Percentiles rank a stretch among this genome's conserved stretches.
phyloP scores from a whole-genome alignment of 345 rosid genomes.

The Salix arbutifolia region DNA sequence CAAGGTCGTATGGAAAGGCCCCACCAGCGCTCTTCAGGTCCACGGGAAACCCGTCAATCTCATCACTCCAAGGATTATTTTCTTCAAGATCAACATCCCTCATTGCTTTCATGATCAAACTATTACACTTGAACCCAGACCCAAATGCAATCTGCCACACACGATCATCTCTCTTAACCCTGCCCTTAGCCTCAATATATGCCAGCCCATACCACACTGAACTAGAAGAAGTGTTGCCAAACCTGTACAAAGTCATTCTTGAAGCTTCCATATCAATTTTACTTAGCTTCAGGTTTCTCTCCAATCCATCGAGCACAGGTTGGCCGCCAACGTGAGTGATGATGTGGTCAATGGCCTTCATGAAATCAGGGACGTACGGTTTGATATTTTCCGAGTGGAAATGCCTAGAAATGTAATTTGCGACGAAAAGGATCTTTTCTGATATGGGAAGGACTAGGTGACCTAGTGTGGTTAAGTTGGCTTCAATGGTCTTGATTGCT shows the following conservation, averaged over 20 bases:
- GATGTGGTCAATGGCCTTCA: conserved; percentile 8
- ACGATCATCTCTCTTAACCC: conserved; percentile 9
- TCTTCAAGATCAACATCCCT: not conserved
- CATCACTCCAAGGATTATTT: not conserved
- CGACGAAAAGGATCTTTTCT: conserved; percentile 52
- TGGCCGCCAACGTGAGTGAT: conserved; percentile 14
- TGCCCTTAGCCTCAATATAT: conserved; percentile 9
- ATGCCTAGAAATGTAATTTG: conserved; percentile 57
- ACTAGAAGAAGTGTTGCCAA: conserved; percentile 14
- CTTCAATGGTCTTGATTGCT: not conserved
- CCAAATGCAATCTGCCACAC: conserved; percentile 20
- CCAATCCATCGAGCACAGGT: conserved; percentile 15
- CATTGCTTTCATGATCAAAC: not conserved
- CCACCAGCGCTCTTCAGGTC: not conserved
- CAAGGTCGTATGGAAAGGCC: not conserved
- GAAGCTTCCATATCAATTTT: conserved; percentile 10
- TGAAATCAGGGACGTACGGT: conserved; percentile 15
- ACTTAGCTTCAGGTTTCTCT: conserved; percentile 6
- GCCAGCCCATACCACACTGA: conserved; percentile 18
- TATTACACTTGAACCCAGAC: not conserved
- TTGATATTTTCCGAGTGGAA: conserved; percentile 61
- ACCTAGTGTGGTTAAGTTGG: conserved; percentile 11
- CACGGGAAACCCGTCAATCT: not conserved
- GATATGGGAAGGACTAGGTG: conserved; percentile 5
- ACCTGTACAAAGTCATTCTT: conserved; percentile 15